These are phyloP conservation scores for Phytopythium cucurbitacearum DNA, from an alignment of 352 stramenopile species.

Conservation along the genomic window DNA sequence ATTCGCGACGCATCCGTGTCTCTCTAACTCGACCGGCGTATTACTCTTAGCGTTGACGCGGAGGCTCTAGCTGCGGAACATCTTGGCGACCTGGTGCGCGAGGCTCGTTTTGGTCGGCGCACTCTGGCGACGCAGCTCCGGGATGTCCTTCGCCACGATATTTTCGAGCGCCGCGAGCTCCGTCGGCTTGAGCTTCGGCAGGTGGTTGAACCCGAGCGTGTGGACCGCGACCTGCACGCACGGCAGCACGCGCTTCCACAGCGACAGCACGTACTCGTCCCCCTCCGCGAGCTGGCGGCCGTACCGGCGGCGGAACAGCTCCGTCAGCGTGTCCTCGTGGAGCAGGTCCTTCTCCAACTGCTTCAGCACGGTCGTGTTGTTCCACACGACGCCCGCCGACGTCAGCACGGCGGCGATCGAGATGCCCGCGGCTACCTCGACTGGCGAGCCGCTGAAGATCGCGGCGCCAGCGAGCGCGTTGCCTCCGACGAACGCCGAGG, in stretches of 20 bases:
- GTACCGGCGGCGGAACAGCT: slow-evolving; percentile 93
- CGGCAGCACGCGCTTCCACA: slow-evolving; percentile 91
- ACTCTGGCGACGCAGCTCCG: slow-evolving; percentile 82
- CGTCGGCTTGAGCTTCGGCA: slow-evolving; percentile 80
- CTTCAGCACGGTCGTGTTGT: slow-evolving; percentile 84
- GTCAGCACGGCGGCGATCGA: slow-evolving; percentile 74
- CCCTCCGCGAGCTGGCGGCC: slow-evolving; percentile 93
- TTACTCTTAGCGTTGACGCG: background rate
- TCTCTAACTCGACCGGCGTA: background rate
- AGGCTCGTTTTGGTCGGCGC: slow-evolving; percentile 75
- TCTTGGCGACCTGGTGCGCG: slow-evolving; percentile 83
- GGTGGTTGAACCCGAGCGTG: slow-evolving; percentile 77
- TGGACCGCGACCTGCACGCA: slow-evolving; percentile 81
- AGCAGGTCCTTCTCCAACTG: slow-evolving; percentile 86
- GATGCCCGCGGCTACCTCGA: slow-evolving; percentile 81
- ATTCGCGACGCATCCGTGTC: background rate
- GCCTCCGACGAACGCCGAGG: slow-evolving; percentile 56
- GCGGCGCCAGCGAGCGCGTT: slow-evolving; percentile 72
- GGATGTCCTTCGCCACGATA: slow-evolving; percentile 88
- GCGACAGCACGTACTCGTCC: slow-evolving; percentile 95
- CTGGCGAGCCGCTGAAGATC: slow-evolving; percentile 70
- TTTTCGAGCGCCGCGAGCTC: slow-evolving; percentile 87
- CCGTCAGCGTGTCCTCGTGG: slow-evolving; percentile 82
- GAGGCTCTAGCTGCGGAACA: slow-evolving; percentile 53
- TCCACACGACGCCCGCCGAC: slow-evolving; percentile 86